These are phyloP conservation scores for Schizothecium vesticola DNA, from an alignment of 495 filamentous ascomycete genomes.

Conservation along the genomic window DNA sequence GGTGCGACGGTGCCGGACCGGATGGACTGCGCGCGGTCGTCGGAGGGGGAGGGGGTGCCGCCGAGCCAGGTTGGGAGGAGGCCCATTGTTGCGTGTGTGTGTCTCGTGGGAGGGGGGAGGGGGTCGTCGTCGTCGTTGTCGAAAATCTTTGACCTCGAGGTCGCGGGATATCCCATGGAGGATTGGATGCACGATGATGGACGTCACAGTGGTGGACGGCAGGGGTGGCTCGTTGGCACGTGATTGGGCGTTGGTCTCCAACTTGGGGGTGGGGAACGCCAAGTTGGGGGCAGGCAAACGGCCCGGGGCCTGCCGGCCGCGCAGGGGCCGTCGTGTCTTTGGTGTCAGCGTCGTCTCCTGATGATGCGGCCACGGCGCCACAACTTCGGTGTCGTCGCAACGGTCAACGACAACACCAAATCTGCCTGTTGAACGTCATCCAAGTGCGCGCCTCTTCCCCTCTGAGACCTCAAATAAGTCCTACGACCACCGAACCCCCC, in stretches of 20 bases:
- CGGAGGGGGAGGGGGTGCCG: not conserved
- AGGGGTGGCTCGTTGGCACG: not conserved
- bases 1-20: constrained; percentile 64
- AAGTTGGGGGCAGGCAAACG: not conserved
- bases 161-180: constrained; percentile 3
- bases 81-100: constrained; percentile 36
- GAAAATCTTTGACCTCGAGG: not conserved
- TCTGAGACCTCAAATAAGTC: not conserved
- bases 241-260: not conserved
- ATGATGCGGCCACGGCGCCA: not conserved
- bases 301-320: not conserved
- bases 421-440: not conserved
- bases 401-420: not conserved
- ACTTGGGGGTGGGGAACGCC: not conserved
- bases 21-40: constrained; percentile 12
- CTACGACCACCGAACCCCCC: not conserved
- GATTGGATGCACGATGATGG: not conserved
- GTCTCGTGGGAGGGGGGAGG: not conserved
- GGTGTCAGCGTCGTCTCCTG: not conserved
- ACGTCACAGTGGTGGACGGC: not conserved
- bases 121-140: not conserved
- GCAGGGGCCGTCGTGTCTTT: not conserved
- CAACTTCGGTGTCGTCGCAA: not conserved
- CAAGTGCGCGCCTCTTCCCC: not conserved
- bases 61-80: constrained; percentile 24